Conservation (phyloP, 2,329 filamentous ascomycete genomes). For the Ascochyta fabae region DNA sequence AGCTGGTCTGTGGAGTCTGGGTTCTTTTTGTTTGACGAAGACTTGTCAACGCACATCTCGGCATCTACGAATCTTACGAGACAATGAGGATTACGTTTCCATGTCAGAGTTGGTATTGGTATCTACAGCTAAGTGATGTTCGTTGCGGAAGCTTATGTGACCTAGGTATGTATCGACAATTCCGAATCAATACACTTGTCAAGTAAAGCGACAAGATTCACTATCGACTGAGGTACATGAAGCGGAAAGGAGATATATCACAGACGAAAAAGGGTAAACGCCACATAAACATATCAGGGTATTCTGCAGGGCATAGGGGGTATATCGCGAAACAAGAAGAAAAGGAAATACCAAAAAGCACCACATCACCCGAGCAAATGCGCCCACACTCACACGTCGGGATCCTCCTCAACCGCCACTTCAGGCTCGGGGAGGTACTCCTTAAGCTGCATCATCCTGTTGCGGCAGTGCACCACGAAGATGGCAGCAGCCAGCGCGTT, state of each 20-base stretch:
- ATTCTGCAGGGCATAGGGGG: slow-evolving; percentile 18
- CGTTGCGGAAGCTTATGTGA: neutral
- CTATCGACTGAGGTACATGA: too few relatives aligned
- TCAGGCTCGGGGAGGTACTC: slow-evolving; percentile 39
- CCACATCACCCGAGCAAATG: too few relatives aligned
- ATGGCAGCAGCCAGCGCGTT: slow-evolving; percentile 65
- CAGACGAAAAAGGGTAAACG: too few relatives aligned
- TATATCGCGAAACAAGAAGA: slow-evolving; percentile 27
- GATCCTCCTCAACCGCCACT: slow-evolving; percentile 29
- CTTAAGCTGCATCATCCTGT: slow-evolving; percentile 56
- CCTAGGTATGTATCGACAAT: too few relatives aligned
- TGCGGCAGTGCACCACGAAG: slow-evolving; percentile 60
- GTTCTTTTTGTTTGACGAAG: neutral
- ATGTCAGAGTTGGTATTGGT: neutral
- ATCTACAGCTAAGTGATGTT: neutral
- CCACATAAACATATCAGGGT: neutral
- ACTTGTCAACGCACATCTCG: too few relatives aligned
- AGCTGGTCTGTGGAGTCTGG: neutral
- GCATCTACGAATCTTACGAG: too few relatives aligned
- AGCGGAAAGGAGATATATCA: neutral
- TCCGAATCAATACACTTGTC: too few relatives aligned
- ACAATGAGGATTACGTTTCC: neutral
- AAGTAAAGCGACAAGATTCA: too few relatives aligned
- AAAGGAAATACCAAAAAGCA: slow-evolving; percentile 5
- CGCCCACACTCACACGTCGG: slow-evolving; percentile 31